Base-by-base conservation (phyloP, 1,284 basidiomycete species). In the Pseudozyma flocculosa region DNA sequence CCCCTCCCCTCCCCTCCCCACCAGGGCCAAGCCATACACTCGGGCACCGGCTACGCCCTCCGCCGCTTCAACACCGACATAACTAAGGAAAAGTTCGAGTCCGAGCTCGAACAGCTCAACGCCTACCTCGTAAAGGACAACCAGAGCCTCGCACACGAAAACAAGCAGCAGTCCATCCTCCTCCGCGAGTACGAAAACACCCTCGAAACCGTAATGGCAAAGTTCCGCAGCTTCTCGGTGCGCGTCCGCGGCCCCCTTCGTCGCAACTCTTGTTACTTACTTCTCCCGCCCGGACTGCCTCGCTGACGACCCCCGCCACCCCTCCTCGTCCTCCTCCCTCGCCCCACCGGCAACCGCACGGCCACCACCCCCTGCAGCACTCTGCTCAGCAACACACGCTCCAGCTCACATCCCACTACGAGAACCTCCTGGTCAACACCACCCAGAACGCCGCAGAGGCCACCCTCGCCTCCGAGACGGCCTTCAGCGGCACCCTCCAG, bases 121-220 rank as follows among this genome's bases (percentile, higher is more conserved):
- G 90, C 91, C 1, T 88, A 90, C 61, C 85, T 92, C 36, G 86
- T 95, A 46, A 87, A 93, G 54, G 95, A 98, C 80, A 97, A 97
- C 78, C 92, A 95, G 75, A 84, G 86, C 0, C 82, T 98, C 1
- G 82, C 89, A 45, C 88, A 96, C 65, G 94, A 98, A 80, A 96
- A 97, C 81, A 92, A 90, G 78, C 92, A 96, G 77, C 84, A 97
- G 26, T 88, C 88, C 54, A 77, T 85, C 23, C 82, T 98, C 23
- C 81, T 98, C 52, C 92, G 92, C 70, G 95, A 98, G 79, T 94
- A 95, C 77, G 94, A 98, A 78, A 83, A 84, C 58, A 96, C 93
- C 1, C 84, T 98, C 80, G 93, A 97, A 75, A 92, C 87, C 32
- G 89, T 98, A 76, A 97, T 98, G 94, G 82, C 85, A 54, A 96